Evolutionary conservation across 345 rosid genomes (phyloP), one percentile per base, ranked within the genome.

Genomic region (Moricandia arvensis): DNA sequence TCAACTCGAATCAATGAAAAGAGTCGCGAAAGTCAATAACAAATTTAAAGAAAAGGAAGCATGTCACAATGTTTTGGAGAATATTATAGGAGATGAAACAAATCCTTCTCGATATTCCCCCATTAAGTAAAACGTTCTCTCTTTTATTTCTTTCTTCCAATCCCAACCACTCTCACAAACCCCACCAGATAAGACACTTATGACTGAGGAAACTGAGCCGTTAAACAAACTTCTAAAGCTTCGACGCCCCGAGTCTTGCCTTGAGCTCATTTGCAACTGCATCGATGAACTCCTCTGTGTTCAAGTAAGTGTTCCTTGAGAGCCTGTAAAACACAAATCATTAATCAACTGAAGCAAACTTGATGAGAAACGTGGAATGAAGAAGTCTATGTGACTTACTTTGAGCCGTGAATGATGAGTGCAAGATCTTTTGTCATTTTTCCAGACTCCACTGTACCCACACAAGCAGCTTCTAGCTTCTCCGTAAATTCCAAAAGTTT

Each of bases 401-500:
- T 90, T 13, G 97, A 71, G 70, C 99, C 97, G 75, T 95, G 91
- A 77, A 83, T 85, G 61, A 95, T 74, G 76, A 95, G 87, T 6
- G 99, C 97, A 66, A 95, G 98, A 88, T 95, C 98, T 80, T 95
- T 95, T 65, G 99, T 95, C 99, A 95, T 95, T 87, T 90, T 95
- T 66, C 98, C 98, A 71, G 94, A 87, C 72, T 95, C 99, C 35
- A 95, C 99, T 21, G 82, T 60, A 70, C 87, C 96, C 43, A 95
- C 45, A 73, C 99, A 95, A 43, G 98, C 96, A 8, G 88, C 97
- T 85, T 95, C 99, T 18, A 95, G 96, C 83, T 93, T 95, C 83
- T 90, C 84, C 0, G 91, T 82, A 71, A 95, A 95, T 31, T 95
- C 94, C 84, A 89, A 73, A 30, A 93, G 94, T 73, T 77, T 82